phyloP scores from a whole-genome alignment of 176 grass and related monocot genomes.

The Oryza glaberrima region DNA sequence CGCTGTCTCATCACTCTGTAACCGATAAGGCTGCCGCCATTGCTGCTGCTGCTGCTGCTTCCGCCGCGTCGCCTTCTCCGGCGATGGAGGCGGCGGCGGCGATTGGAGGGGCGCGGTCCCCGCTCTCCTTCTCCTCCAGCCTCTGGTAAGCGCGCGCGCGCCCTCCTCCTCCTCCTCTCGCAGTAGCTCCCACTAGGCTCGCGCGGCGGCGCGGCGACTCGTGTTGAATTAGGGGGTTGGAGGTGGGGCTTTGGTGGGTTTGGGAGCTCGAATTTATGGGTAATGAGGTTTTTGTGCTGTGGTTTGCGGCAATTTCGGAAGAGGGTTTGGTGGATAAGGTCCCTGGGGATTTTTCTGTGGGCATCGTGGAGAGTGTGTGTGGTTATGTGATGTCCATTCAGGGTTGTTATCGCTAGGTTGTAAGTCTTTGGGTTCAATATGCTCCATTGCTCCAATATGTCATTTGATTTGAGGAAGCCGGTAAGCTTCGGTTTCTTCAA shows the following conservation, averaged over 20 bases:
- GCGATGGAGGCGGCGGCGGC: conserved; percentile 47
- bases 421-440: background rate
- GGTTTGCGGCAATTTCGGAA: background rate
- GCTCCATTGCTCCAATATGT: background rate
- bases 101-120: conserved; percentile 55
- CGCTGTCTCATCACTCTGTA: background rate
- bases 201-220: background rate
- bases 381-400: background rate
- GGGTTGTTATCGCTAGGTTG: background rate
- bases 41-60: background rate
- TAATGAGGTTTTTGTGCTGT: too few species aligned
- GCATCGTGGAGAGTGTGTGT: background rate
- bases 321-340: background rate
- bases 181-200: background rate
- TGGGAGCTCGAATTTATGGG: background rate
- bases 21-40: conserved; percentile 49
- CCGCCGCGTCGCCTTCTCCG: background rate
- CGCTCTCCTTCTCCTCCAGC: conserved; percentile 78
- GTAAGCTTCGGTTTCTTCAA: background rate
- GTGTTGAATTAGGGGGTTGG: background rate
- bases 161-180: background rate
- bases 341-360: background rate
- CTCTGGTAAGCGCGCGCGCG: conserved; percentile 44
- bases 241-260: background rate
- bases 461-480: background rate